Percentiles rank a stretch among this genome's conserved stretches.
Conservation (phyloP, 768 basidiomycete species). For the Mycena floridula region DNA sequence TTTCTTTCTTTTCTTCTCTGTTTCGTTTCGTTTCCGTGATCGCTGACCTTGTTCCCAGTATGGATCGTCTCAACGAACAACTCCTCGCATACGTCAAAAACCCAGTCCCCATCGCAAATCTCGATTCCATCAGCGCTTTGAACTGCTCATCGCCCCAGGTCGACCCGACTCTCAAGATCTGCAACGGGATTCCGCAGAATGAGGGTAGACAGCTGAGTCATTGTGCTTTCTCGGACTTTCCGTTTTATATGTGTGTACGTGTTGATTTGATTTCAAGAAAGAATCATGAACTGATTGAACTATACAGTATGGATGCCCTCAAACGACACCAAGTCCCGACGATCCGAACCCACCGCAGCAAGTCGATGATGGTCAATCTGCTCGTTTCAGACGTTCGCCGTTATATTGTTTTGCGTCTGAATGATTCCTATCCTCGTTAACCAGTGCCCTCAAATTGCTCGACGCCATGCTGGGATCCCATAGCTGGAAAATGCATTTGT, state of each 20-base stretch:
- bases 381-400: constrained; percentile 54
- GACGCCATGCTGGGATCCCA: constrained; percentile 79
- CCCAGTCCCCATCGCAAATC: constrained; percentile 58
- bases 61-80: constrained; percentile 71
- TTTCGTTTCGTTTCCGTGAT: too few species aligned
- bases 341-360: constrained; percentile 69
- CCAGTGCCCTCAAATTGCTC: constrained; percentile 67
- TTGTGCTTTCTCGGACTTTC: constrained; percentile 69
- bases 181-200: constrained; percentile 71
- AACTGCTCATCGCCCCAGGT: constrained; percentile 63
- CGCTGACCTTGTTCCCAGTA: too few species aligned
- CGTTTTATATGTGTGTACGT: constrained; percentile 74
- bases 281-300: background rate
- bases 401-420: background rate
- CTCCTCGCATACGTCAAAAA: constrained; percentile 70
- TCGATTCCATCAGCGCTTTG: constrained; percentile 46
- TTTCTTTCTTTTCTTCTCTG: background rate
- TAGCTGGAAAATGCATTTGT: constrained; percentile 60
- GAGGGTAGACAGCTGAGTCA: constrained; percentile 54
- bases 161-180: constrained; percentile 47
- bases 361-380: constrained; percentile 32
- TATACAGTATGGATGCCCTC: constrained; percentile 73
- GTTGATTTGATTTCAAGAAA: constrained; percentile 9
- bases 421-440: constrained; percentile 1
- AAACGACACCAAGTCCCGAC: constrained; percentile 39